These are phyloP conservation scores for Plenodomus biglobosus DNA, from an alignment of 2,329 filamentous ascomycete species.

Conservation along the genomic window DNA sequence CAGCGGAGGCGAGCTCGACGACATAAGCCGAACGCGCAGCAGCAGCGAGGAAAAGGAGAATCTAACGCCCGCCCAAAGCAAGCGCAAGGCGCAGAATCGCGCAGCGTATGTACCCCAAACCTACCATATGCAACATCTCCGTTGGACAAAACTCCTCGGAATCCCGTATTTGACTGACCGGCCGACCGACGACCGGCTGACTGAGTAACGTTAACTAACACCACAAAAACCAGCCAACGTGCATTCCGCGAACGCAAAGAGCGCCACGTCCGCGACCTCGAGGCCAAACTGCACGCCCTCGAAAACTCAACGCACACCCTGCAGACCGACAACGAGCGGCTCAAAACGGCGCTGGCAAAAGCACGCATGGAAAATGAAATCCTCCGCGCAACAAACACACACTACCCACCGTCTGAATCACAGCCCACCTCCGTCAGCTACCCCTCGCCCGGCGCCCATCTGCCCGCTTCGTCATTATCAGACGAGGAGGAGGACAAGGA, in stretches of 20 bases:
- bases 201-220: no score
- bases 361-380: slow-evolving; percentile 91
- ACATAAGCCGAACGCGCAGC: slow-evolving; percentile 39
- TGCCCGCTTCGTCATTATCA: no score
- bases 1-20: slow-evolving; percentile 40
- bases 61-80: slow-evolving; percentile 54
- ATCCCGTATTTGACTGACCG: no score
- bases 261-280: slow-evolving; percentile 88
- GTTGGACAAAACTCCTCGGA: no score
- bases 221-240: no score
- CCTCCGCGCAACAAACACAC: slow-evolving; percentile 71
- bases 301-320: slow-evolving; percentile 73
- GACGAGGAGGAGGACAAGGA: slow-evolving; percentile 20
- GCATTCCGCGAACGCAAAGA: slow-evolving; percentile 97
- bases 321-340: slow-evolving; percentile 78
- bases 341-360: slow-evolving; percentile 81
- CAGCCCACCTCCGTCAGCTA: slow-evolving; percentile 43
- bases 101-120: slow-evolving; percentile 70
- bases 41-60: slow-evolving; percentile 53
- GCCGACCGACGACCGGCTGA: no score
- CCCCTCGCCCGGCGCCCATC: slow-evolving; percentile 43
- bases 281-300: slow-evolving; percentile 77
- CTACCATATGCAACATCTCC: no score
- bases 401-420: slow-evolving; percentile 45
- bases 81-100: slow-evolving; percentile 70